These are phyloP conservation scores for Pichia deserticola DNA, from an alignment of 805 yeast genomes.

Conservation along the genomic window DNA sequence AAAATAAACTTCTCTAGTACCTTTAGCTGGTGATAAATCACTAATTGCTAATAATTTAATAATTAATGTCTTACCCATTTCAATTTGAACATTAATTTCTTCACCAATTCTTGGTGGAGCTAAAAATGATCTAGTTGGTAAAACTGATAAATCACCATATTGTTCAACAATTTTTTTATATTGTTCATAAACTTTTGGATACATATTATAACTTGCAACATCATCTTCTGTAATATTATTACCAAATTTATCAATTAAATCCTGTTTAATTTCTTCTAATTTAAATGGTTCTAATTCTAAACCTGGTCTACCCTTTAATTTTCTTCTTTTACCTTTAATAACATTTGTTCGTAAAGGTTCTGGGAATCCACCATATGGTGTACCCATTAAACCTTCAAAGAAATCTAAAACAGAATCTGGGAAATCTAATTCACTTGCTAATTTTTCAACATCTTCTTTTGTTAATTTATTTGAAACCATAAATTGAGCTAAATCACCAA, in stretches of 20 bases:
- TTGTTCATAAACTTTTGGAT: slow-evolving; percentile 93
- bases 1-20: slow-evolving; percentile 92
- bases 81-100: slow-evolving; percentile 83
- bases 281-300: slow-evolving; percentile 81
- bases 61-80: slow-evolving; percentile 89
- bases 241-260: slow-evolving; percentile 71
- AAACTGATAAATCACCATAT: slow-evolving; percentile 88
- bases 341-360: slow-evolving; percentile 94
- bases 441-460: slow-evolving; percentile 75
- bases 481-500: slow-evolving; percentile 98
- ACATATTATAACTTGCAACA: slow-evolving; percentile 94
- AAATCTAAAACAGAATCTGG: slow-evolving; percentile 97
- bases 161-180: slow-evolving; percentile 65
- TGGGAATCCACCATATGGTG: slow-evolving; percentile 99
- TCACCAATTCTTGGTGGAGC: slow-evolving; percentile 83
- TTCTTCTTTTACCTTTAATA: slow-evolving; percentile 86
- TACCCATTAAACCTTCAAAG: slow-evolving; percentile 99
- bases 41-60: slow-evolving; percentile 90
- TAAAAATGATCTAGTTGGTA: slow-evolving; percentile 88
- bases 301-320: slow-evolving; percentile 88
- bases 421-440: slow-evolving; percentile 91
- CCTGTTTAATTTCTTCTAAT: slow-evolving; percentile 61
- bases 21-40: slow-evolving; percentile 76
- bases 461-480: slow-evolving; percentile 94
- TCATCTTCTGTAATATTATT: slow-evolving; percentile 71